Conservation (phyloP, 345 rosid genomes). For the Abelmoschus esculentus region DNA sequence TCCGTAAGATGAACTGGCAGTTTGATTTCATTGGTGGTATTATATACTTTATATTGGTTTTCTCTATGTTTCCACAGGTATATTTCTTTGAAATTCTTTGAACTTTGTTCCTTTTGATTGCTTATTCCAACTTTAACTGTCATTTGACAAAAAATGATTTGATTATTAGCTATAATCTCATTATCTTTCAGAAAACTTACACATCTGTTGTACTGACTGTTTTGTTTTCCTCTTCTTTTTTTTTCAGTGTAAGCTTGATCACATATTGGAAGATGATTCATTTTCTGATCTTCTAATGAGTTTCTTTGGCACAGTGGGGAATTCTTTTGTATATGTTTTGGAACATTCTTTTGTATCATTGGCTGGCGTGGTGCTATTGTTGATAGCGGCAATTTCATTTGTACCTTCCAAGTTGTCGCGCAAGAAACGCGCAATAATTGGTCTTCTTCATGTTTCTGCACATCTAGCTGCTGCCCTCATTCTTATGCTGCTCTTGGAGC, state of each 20-base stretch:
- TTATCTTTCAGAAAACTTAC: not conserved
- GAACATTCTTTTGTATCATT: constrained; percentile 77
- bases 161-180: not conserved
- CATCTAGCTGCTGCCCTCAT: constrained; percentile 86
- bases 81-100: constrained; percentile 17
- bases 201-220: constrained; percentile 9
- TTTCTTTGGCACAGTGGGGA: constrained; percentile 79
- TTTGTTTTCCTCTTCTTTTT: constrained; percentile 19
- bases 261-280: constrained; percentile 77
- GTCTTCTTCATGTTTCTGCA: constrained; percentile 79
- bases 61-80: constrained; percentile 94
- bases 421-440: constrained; percentile 69
- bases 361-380: constrained; percentile 58
- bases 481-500: constrained; percentile 87
- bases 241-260: constrained; percentile 84
- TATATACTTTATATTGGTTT: constrained; percentile 80
- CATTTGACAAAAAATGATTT: not conserved
- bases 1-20: constrained; percentile 98
- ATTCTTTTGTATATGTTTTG: constrained; percentile 53
- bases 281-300: constrained; percentile 80
- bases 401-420: constrained; percentile 82
- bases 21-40: constrained; percentile 97
- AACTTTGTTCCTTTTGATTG: not conserved
- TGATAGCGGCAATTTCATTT: constrained; percentile 58
- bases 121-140: constrained; percentile 1